Evolutionary conservation across 805 yeast genomes (phyloP).

Genomic region (Saturnispora zaruensis): DNA sequence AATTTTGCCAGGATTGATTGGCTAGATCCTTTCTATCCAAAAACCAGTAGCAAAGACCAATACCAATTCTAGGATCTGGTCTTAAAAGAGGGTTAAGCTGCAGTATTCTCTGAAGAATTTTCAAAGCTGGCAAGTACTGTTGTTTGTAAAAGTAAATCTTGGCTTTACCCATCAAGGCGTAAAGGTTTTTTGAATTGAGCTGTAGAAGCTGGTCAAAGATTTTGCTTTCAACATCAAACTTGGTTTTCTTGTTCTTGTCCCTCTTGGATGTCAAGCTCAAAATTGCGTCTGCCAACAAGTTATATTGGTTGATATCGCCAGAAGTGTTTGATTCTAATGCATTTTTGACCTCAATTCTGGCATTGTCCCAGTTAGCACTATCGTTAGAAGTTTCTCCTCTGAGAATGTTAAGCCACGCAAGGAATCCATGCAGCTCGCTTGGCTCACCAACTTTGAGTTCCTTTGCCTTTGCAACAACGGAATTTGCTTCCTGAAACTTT

Average conservation of each 20-base stretch:
- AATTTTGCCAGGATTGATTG: constrained; percentile 70
- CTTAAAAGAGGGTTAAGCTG: constrained; percentile 64
- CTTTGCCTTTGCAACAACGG: constrained; percentile 55
- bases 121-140: constrained; percentile 65
- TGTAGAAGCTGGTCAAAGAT: constrained; percentile 54
- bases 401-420: constrained; percentile 65
- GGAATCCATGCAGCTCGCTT: constrained; percentile 48
- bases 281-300: constrained; percentile 60
- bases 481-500: constrained; percentile 51
- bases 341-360: constrained; percentile 30
- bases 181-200: constrained; percentile 51
- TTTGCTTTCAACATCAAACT: constrained; percentile 63
- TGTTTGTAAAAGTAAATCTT: constrained; percentile 65
- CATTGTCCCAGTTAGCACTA: constrained; percentile 21
- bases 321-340: constrained; percentile 36
- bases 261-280: constrained; percentile 56
- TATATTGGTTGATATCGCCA: constrained; percentile 35
- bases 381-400: constrained; percentile 27
- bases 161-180: constrained; percentile 79
- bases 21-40: constrained; percentile 76
- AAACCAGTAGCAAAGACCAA: constrained; percentile 91
- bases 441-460: constrained; percentile 36
- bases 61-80: constrained; percentile 92
- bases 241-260: constrained; percentile 46
- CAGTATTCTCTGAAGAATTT: constrained; percentile 75